Evolutionary conservation across 148 eudicot species (phyloP).

Genomic region (Euryodendron excelsum): DNA sequence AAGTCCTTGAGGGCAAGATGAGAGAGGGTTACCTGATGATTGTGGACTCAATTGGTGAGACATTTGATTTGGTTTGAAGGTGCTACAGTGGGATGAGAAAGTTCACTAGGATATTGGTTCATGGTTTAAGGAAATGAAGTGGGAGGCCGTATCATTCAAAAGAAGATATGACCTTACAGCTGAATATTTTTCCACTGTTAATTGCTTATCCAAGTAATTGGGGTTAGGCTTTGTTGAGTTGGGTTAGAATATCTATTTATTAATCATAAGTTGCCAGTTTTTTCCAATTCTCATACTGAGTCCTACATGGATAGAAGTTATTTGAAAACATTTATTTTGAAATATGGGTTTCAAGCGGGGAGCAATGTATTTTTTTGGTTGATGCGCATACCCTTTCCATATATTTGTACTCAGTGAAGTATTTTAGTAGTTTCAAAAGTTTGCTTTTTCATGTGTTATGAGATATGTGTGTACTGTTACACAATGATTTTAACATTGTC

Average conservation of each 20-base stretch:
- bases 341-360: not conserved
- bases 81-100: not conserved
- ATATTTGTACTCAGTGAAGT: not conserved
- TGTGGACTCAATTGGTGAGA: not conserved
- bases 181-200: not conserved
- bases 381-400: not conserved
- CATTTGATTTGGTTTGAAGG: not conserved
- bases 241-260: not conserved
- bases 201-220: not conserved
- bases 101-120: not conserved
- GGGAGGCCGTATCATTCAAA: not conserved
- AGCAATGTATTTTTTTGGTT: not conserved
- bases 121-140: not conserved
- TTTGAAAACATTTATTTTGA: not conserved
- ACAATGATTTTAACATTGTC: not conserved
- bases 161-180: not conserved
- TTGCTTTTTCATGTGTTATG: not conserved
- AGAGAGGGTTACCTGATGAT: not conserved
- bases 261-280: not conserved
- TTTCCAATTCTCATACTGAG: not conserved
- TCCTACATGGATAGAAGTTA: not conserved
- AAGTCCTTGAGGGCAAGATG: not conserved
- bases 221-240: not conserved
- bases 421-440: not conserved
- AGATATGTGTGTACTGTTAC: not conserved